phyloP scores from a whole-genome alignment of 192 early-diverging fungal species.

The Entomortierella lignicola region DNA sequence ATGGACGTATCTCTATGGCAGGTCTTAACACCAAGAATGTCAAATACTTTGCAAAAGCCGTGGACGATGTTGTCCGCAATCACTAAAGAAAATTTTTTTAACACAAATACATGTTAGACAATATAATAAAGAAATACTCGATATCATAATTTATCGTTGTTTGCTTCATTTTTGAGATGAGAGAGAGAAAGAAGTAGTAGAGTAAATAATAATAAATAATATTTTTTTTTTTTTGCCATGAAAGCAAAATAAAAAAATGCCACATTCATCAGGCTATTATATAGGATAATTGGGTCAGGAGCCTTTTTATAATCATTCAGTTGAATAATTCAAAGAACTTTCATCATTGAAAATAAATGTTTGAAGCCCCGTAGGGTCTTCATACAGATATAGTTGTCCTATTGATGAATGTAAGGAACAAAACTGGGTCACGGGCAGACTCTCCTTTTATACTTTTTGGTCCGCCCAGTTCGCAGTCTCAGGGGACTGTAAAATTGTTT shows the following conservation, averaged over 20 bases:
- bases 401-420: slow-evolving; percentile 32
- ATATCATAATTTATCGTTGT: neutral
- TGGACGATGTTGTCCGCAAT: slow-evolving; percentile 92
- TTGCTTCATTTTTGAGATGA: neutral
- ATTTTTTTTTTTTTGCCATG: neutral
- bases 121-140: neutral
- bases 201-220: slow-evolving; percentile 3
- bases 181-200: neutral
- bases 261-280: slow-evolving; percentile 12
- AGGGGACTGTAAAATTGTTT: neutral
- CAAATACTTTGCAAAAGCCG: slow-evolving; percentile 87
- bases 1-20: slow-evolving; percentile 96
- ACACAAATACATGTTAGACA: slow-evolving; percentile 2
- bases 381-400: slow-evolving; percentile 38
- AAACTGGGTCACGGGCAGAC: neutral
- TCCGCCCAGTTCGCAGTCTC: neutral
- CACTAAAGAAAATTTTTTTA: slow-evolving; percentile 5
- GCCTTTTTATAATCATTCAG: slow-evolving; percentile 37
- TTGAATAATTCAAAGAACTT: slow-evolving; percentile 29
- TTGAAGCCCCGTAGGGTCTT: slow-evolving; percentile 21
- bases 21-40: slow-evolving; percentile 91
- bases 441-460: slow-evolving; percentile 2
- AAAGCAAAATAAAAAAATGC: neutral
- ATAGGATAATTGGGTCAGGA: slow-evolving; percentile 19
- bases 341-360: slow-evolving; percentile 36